Percentiles rank a stretch among this genome's conserved stretches.
phyloP scores from a whole-genome alignment of 176 grass and related monocot genomes.

The Microstegium vimineum region DNA sequence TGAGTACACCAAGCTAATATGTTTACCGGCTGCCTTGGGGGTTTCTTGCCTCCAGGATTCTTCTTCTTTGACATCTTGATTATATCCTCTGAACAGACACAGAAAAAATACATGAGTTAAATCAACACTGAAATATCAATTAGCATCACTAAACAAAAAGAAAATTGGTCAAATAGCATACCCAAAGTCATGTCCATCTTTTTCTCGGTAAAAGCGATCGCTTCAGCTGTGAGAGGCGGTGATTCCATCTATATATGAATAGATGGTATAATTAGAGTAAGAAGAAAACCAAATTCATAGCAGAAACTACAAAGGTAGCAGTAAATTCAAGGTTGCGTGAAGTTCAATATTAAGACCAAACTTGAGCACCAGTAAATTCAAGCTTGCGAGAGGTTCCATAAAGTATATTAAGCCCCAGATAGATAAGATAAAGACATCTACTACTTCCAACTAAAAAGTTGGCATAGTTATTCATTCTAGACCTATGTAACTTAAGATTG shows the following conservation, averaged over 20 bases:
- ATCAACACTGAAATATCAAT: not conserved
- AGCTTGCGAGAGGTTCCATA: not conserved
- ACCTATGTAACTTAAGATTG: not conserved
- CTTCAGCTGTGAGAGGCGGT: slow-evolving; percentile 55
- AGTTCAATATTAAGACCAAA: not conserved
- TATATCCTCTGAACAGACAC: slow-evolving; percentile 66
- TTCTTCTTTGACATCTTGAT: slow-evolving; percentile 99
- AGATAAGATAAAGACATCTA: not conserved
- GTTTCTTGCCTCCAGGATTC: slow-evolving; percentile 48
- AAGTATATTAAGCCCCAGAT: not conserved
- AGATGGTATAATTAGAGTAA: not conserved
- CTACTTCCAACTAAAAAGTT: not conserved
- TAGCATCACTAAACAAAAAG: not conserved
- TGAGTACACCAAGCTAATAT: slow-evolving; percentile 4
- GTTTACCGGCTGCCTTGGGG: slow-evolving; percentile 62
- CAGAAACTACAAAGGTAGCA: not conserved
- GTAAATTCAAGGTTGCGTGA: not conserved
- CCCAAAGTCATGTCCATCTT: slow-evolving; percentile 99
- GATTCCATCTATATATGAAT: slow-evolving; percentile 57
- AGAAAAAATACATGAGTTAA: not conserved
- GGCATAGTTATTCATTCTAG: not conserved
- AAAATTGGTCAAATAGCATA: slow-evolving; percentile 26
- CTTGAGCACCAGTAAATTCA: not conserved
- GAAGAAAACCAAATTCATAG: not conserved
- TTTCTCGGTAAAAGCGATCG: slow-evolving; percentile 93